Conservation (phyloP, 139 green algal genomes). For the Ettlia oleoabundans region DNA sequence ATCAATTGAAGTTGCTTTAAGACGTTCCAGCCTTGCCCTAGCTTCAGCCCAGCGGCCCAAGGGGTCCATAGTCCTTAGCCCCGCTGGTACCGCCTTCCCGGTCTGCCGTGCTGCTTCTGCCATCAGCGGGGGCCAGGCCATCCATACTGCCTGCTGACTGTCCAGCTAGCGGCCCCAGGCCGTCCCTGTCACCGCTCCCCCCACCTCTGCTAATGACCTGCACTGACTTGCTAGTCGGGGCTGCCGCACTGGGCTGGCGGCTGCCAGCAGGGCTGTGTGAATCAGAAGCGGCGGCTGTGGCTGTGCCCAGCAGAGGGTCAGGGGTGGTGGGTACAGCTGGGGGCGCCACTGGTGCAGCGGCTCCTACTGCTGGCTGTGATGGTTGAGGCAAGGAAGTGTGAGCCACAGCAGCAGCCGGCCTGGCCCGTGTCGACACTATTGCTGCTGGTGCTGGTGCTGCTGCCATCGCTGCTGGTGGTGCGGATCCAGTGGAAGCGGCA, state of each 20-base stretch:
- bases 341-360: neutral
- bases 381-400: neutral
- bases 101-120: neutral
- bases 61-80: constrained; percentile 9
- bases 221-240: too few relatives aligned
- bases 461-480: too few relatives aligned
- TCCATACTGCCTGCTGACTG: neutral
- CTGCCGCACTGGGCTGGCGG: too few relatives aligned
- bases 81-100: neutral
- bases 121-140: neutral
- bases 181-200: neutral
- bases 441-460: neutral
- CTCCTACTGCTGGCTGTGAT: neutral
- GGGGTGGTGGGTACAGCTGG: neutral
- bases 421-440: neutral
- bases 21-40: neutral
- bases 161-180: neutral
- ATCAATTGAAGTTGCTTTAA: neutral
- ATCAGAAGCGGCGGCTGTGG: neutral
- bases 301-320: neutral
- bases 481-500: neutral
- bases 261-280: too few relatives aligned
- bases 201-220: too few relatives aligned
- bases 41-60: constrained; percentile 30
- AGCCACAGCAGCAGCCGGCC: neutral